Percentiles rank a stretch among this genome's conserved stretches.
These are phyloP conservation scores for Echium plantagineum DNA, from an alignment of 257 asterid genomes.

Conservation along the genomic window DNA sequence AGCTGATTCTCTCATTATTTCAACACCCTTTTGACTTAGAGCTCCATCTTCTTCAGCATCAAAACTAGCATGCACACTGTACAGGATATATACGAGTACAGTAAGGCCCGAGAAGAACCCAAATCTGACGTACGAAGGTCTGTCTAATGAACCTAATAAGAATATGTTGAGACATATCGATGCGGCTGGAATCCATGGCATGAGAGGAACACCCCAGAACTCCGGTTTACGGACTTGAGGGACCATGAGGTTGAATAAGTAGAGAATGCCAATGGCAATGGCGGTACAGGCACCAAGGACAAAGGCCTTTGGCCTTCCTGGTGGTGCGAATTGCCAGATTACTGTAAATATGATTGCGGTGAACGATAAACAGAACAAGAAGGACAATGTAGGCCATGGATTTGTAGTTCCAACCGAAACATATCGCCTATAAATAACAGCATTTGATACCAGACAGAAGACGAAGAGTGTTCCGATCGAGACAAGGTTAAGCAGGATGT, in stretches of 20 bases:
- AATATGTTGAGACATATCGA: constrained; percentile 83
- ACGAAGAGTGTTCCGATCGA: constrained; percentile 85
- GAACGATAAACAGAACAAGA: constrained; percentile 45
- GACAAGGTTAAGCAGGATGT: constrained; percentile 57
- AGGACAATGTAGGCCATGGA: constrained; percentile 69
- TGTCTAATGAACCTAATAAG: constrained; percentile 61
- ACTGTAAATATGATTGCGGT: constrained; percentile 54
- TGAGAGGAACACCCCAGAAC: constrained; percentile 90
- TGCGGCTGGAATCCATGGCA: constrained; percentile 93
- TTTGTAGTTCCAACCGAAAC: constrained; percentile 45
- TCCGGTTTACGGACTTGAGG: constrained; percentile 70
- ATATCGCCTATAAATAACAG: constrained; percentile 80
- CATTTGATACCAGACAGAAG: constrained; percentile 89
- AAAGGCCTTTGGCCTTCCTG: constrained; percentile 51
- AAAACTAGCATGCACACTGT: constrained; percentile 87
- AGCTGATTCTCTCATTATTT: constrained; percentile 35
- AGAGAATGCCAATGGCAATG: constrained; percentile 37
- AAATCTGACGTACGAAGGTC: constrained; percentile 55
- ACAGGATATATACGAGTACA: constrained; percentile 51
- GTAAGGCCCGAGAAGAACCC: constrained; percentile 65
- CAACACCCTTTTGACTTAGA: constrained; percentile 41
- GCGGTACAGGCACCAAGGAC: constrained; percentile 55
- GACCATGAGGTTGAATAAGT: constrained; percentile 52
- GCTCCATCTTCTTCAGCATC: constrained; percentile 70
- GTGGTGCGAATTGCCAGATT: constrained; percentile 53